phyloP scores from a whole-genome alignment of 1,284 basidiomycete species.

The Irpex lacteus region DNA sequence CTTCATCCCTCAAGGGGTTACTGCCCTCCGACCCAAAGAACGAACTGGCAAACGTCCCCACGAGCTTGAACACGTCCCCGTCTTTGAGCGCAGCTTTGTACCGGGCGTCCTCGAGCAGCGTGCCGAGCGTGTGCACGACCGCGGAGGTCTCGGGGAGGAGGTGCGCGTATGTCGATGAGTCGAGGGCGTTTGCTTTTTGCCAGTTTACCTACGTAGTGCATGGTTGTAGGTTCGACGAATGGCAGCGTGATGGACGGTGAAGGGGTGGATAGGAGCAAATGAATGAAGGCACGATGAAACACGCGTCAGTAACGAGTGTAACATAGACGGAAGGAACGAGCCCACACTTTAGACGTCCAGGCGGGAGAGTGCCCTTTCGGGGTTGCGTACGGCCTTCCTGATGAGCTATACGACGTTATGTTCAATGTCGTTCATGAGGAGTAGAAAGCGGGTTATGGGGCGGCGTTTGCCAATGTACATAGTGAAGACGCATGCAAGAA shows the following conservation, averaged over 20 bases:
- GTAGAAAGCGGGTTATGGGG: background rate
- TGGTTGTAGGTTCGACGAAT: background rate
- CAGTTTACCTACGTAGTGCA: slow-evolving; percentile 70
- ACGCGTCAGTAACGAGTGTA: background rate
- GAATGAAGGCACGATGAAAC: slow-evolving; percentile 5
- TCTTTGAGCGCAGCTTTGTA: slow-evolving; percentile 78
- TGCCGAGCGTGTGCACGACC: slow-evolving; percentile 95
- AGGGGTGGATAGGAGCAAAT: slow-evolving; percentile 4
- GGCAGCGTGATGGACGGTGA: too few species aligned
- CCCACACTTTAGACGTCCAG: slow-evolving; percentile 73
- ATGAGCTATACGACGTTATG: slow-evolving; percentile 53
- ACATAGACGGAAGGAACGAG: background rate
- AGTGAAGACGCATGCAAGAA: too few species aligned
- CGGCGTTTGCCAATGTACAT: background rate
- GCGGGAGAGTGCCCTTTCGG: slow-evolving; percentile 87
- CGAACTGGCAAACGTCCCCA: slow-evolving; percentile 43
- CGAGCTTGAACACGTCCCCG: slow-evolving; percentile 54
- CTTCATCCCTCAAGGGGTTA: slow-evolving; percentile 63
- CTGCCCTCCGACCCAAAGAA: slow-evolving; percentile 34
- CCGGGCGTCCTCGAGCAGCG: slow-evolving; percentile 75
- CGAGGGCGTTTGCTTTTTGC: slow-evolving; percentile 76
- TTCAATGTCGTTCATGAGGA: background rate
- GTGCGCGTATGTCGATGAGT: slow-evolving; percentile 71
- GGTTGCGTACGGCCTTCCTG: slow-evolving; percentile 82
- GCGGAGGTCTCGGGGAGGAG: slow-evolving; percentile 68